Evolutionary conservation across 805 yeast species (phyloP).

Genomic region (Danielozyma ontarioensis): DNA sequence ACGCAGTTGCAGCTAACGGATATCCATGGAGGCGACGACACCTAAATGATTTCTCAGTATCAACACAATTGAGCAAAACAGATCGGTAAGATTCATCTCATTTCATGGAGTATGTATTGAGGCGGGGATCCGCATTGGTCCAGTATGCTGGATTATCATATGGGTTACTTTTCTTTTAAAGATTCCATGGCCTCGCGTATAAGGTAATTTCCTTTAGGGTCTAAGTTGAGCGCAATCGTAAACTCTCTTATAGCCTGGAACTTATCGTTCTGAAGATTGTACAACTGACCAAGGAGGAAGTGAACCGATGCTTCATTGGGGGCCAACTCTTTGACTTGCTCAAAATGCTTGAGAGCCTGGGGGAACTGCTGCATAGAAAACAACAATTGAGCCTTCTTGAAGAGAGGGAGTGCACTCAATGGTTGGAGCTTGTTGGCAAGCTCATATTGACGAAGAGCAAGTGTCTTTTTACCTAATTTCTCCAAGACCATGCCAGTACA

Average conservation of each 20-base stretch:
- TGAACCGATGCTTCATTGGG: slow-evolving; percentile 96
- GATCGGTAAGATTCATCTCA: neutral
- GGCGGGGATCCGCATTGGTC: no score
- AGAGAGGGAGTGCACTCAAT: slow-evolving; percentile 75
- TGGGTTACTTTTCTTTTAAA: slow-evolving; percentile 20
- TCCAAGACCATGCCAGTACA: slow-evolving; percentile 94
- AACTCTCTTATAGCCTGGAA: slow-evolving; percentile 78
- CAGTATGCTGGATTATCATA: no score
- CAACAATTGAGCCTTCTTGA: slow-evolving; percentile 80
- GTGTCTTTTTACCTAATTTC: slow-evolving; percentile 57
- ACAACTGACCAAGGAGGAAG: slow-evolving; percentile 79
- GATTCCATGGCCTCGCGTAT: slow-evolving; percentile 79
- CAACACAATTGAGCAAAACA: neutral
- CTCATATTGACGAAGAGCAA: slow-evolving; percentile 78
- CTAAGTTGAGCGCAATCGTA: slow-evolving; percentile 83
- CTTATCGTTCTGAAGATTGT: slow-evolving; percentile 68
- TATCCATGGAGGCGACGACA: no score
- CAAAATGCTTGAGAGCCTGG: slow-evolving; percentile 71
- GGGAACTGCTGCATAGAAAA: slow-evolving; percentile 66
- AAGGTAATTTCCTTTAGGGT: slow-evolving; percentile 86
- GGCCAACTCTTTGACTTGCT: slow-evolving; percentile 64
- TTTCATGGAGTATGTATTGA: no score
- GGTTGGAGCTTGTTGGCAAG: slow-evolving; percentile 84
- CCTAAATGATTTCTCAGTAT: neutral
- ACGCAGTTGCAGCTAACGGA: no score